Base-by-base conservation (phyloP, 2,329 filamentous ascomycete species). In the Nakataea oryzae region DNA sequence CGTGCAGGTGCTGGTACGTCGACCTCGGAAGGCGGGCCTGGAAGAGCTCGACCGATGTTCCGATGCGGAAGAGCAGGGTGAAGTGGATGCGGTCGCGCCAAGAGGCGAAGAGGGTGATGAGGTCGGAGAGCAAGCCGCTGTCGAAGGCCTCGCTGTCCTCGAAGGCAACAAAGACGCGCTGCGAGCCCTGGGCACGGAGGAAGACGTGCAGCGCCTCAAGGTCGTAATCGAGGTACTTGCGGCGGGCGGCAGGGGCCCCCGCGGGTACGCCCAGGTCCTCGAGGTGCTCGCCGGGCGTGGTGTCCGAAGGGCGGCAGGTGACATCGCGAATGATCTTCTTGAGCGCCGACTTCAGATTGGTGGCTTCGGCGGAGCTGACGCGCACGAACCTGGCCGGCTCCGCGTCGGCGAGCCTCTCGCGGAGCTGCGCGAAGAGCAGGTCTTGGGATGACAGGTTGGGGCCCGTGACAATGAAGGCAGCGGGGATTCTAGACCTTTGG, bases 61-160 rank as follows among this genome's bases (percentile, higher is more conserved):
- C 90, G 62, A 96, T 83, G 55, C 90, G 90, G 68, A 95, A 90
- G 1, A 96, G 76, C 1, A 92, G 77, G 1, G 89, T 84, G 65
- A 95, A 92, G 0, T 87, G 88, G 58, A 95, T 89, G 28, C 88
- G 86, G 66, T 89, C 84, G 11, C 84, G 81, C 89, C 90, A 95
- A 4, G 78, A 79, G 63, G 74, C 76, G 64, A 93, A 80, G 6
- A 93, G 79, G 50, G 81, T 78, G 57, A 93, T 81, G 47, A 91
- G 70, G 63, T 93, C 89, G 1, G 86, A 86, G 14, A 96, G 75
- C n/a, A 95, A 74, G 32, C 77, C 76, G 58, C 84, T 84, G 67
- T 93, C 90, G 69, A 95, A 93, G 0, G 87, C 90, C 73, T 95
- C 91, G 65, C 89, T 91, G 69, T 95, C 90, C 71, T 92, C 87